Evolutionary conservation across 2,329 filamentous ascomycete genomes (phyloP), one percentile per base, ranked within the genome.

Genomic region (Sporothrix humicola): DNA sequence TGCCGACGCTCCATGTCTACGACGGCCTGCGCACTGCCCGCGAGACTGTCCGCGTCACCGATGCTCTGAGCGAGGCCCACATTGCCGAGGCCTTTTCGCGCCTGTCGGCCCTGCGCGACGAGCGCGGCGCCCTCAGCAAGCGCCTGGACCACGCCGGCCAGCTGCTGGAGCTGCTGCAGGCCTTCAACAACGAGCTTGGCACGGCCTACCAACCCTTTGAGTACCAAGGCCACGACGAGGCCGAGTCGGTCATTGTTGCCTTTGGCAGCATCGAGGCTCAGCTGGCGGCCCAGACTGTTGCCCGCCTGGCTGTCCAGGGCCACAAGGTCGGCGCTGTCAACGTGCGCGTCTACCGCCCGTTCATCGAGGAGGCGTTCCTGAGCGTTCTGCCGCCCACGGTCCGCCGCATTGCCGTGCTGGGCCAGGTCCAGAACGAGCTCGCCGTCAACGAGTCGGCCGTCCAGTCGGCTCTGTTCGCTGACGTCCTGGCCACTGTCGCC

Each of bases 121-220:
- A 83, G 54, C 52, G 69, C 69, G 37, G 54, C n/a, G 71, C 86
- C 66, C 82, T 90, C 26, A 89, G 90, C 79, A 91, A 90, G 82
- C 93, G 92, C 79, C 89, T 91, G 9, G 91, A 93, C 80, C 85
- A 86, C 68, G 92, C 93, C 74, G 92, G 90, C 72, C 93, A 92
- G 82, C 85, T 92, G 2, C 82, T 90, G 50, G 89, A 90, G 75
- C 84, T 95, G 8, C 85, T 97, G 68, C 86, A 90, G 75, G 88
- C 90, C 17, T 91, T 97, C 83, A 99, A 98, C 82, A 89, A 90
- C 76, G 94, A 98, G 84, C 90, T 99, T 31, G 96, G 95, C 74
- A 98, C 96, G 61, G 91, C 95, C 77, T 99, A 99, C 81, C 89
- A 91, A 79, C 90, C 94, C 7, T 99, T 98, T 78, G 96, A 99